Conservation (phyloP, 2,329 filamentous ascomycete genomes). For the Teratosphaeria viscida region DNA sequence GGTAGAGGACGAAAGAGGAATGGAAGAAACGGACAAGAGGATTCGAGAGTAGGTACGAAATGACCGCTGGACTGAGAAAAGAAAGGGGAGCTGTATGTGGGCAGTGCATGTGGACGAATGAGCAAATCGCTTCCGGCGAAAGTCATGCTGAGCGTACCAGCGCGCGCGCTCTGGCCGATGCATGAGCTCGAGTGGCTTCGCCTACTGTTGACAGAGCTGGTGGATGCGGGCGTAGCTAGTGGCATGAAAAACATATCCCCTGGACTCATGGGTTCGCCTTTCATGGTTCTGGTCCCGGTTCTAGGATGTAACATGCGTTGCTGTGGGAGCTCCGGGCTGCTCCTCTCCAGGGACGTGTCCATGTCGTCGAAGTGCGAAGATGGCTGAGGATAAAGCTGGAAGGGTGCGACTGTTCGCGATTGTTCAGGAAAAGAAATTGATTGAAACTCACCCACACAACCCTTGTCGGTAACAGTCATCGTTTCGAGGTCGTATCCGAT, state of each 20-base stretch:
- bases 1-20: slow-evolving; percentile 11
- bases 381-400: slow-evolving; percentile 7
- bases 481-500: slow-evolving; percentile 47
- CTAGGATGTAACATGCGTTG: neutral
- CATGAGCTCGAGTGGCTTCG: slow-evolving; percentile 4
- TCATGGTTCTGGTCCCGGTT: neutral
- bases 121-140: slow-evolving; percentile 3
- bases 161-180: slow-evolving; percentile 2
- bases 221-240: slow-evolving; percentile 18
- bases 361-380: neutral
- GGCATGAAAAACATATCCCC: slow-evolving; percentile 17
- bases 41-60: slow-evolving; percentile 27
- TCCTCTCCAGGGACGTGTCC: neutral
- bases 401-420: slow-evolving; percentile 13
- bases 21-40: slow-evolving; percentile 32
- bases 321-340: neutral
- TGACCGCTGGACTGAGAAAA: slow-evolving; percentile 26
- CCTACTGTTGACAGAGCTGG: slow-evolving; percentile 13
- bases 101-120: slow-evolving; percentile 8
- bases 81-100: slow-evolving; percentile 18
- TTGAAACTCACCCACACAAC: slow-evolving; percentile 40
- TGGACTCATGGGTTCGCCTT: slow-evolving; percentile 5
- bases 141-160: neutral
- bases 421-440: slow-evolving; percentile 22
- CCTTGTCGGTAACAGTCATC: slow-evolving; percentile 38